A percentile compares a stretch with the other conserved stretches of the same genome.
These are phyloP conservation scores for Chondrostereum purpureum DNA, from an alignment of 1,284 basidiomycete genomes.

Conservation along the genomic window DNA sequence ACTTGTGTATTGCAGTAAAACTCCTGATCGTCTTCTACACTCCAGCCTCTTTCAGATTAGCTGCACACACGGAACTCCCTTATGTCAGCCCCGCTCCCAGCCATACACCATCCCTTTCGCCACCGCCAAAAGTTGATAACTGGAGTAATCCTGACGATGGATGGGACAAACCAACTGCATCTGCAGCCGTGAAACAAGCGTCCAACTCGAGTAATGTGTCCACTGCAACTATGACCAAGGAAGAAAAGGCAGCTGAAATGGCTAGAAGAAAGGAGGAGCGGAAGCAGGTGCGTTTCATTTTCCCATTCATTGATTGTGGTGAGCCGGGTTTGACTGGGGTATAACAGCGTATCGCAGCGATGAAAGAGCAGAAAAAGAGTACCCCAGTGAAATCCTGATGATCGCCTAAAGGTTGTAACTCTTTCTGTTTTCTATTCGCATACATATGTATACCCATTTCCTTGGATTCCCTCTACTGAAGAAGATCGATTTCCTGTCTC, in stretches of 20 bases:
- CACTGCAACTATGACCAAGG: slow-evolving; percentile 58
- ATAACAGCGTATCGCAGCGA: slow-evolving; percentile 62
- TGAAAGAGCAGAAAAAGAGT: slow-evolving; percentile 67
- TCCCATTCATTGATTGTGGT: not conserved
- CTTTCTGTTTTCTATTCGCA: no score
- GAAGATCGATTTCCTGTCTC: no score
- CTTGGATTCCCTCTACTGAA: no score
- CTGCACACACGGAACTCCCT: no score
- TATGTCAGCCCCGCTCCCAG: not conserved
- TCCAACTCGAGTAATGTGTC: slow-evolving; percentile 18
- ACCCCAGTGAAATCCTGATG: slow-evolving; percentile 16
- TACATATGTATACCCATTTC: no score
- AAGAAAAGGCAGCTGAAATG: slow-evolving; percentile 87
- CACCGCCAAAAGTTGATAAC: slow-evolving; percentile 7
- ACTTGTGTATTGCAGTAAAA: no score
- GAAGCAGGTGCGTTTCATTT: slow-evolving; percentile 51
- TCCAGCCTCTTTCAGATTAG: no score
- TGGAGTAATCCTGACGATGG: slow-evolving; percentile 17
- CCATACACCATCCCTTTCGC: slow-evolving; percentile 11
- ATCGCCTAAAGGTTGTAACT: no score
- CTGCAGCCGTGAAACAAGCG: no score
- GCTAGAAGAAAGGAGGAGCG: slow-evolving; percentile 83
- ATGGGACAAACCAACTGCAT: slow-evolving; percentile 15
- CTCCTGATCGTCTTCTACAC: no score
- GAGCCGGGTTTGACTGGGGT: slow-evolving; percentile 5